Evolutionary conservation across 2,329 filamentous ascomycete genomes (phyloP), one percentile per base, ranked within the genome.

Genomic region (Clarireedia paspali): DNA sequence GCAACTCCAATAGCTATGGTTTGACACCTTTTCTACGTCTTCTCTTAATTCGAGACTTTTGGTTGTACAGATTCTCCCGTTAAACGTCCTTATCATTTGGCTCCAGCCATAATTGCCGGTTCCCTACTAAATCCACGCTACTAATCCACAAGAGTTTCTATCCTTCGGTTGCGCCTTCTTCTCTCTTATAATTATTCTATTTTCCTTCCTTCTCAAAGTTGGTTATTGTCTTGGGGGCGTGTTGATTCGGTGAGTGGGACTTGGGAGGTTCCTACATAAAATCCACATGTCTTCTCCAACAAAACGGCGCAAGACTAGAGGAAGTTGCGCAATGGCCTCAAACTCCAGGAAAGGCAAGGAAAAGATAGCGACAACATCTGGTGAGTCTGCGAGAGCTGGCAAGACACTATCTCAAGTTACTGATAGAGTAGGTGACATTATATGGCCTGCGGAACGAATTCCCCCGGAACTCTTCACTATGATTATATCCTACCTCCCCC

Each of bases 381-480:
- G 39, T 20, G 17, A 42, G 39, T 42, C 17, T 42, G 39, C 39
- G 9, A 42, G 17, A 6, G 15, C 4, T 42, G 30, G 17, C 39
- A 26, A 47, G 45, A 24, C 4, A 9, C 3, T 9, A 9, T 20
- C 27, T 3, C 53, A 50, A 45, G 44, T 20, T 40, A 20, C 34
- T 55, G n/a, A 55, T 14, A 14, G 14, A 51, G n/a, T 55, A 45
- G 53, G 24, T 17, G 14, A 52, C 60, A 55, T 50, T 34, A 38
- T 17, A 56, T 77, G 75, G 70, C 73, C 75, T 27, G 23, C 60
- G 6, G 64, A 70, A 50, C 53, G 60, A 5, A 60, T 88, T 1
- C 84, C 85, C 0, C 73, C 81, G 5, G 85, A 88, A 63, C 71
- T 88, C 2, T 86, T 84, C 64, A 75, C 79, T 50, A 63, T 77